Evolutionary conservation across 345 rosid genomes (phyloP).

Genomic region (Gossypium bickii): DNA sequence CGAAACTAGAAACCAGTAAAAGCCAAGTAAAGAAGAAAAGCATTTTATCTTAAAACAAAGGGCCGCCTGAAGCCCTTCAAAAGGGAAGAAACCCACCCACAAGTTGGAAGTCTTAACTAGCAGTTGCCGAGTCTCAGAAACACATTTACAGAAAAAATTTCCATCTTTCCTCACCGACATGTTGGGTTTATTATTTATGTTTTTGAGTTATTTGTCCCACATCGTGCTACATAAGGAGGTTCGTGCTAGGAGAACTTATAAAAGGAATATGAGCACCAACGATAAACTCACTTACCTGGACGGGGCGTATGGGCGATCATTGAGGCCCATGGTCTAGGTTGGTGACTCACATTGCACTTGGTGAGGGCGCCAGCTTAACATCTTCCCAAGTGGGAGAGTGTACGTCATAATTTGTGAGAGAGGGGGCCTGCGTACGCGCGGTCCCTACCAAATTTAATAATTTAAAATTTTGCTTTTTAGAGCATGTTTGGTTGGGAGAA

Average conservation of each 20-base stretch:
- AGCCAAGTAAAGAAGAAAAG: no score
- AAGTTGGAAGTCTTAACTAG: no score
- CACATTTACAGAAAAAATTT: no score
- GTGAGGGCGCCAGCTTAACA: conserved; percentile 10
- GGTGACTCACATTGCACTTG: conserved; percentile 9
- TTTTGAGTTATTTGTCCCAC: neutral
- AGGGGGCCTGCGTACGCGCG: conserved; percentile 28
- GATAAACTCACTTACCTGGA: neutral
- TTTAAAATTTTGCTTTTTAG: no score
- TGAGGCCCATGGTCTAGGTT: neutral
- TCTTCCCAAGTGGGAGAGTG: conserved; percentile 19
- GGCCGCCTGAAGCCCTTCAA: no score
- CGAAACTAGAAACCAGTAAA: no score
- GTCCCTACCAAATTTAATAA: neutral
- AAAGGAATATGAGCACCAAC: neutral
- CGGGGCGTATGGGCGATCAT: neutral
- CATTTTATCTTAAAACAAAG: no score
- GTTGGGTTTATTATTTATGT: neutral
- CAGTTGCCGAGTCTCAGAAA: no score
- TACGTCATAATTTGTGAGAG: conserved; percentile 22
- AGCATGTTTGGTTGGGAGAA: no score
- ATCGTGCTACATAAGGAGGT: neutral
- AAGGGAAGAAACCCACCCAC: no score
- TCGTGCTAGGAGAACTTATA: neutral
- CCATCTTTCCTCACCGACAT: neutral